These are phyloP conservation scores for Carallia pectinifolia DNA, from an alignment of 345 rosid species.

Conservation along the genomic window DNA sequence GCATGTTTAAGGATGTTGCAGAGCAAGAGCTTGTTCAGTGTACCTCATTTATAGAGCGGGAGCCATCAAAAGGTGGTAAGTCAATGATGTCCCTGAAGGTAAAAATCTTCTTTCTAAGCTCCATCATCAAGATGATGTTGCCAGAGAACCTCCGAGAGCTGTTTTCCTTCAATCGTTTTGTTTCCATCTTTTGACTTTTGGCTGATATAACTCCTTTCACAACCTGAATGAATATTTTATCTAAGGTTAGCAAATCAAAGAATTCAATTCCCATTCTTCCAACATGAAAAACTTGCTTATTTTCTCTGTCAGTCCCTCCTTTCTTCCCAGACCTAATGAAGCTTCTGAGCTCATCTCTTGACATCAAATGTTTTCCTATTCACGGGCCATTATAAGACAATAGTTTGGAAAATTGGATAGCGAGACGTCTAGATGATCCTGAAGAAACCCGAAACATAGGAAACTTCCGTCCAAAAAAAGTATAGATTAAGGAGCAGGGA, in stretches of 20 bases:
- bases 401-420: background rate
- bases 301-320: no score
- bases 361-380: no score
- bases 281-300: background rate
- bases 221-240: constrained; percentile 19
- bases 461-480: background rate
- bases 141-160: constrained; percentile 38
- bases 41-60: constrained; percentile 41
- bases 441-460: background rate
- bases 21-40: background rate
- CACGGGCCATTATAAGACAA: background rate
- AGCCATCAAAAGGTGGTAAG: constrained; percentile 49
- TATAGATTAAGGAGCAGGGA: background rate
- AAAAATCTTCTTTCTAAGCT: constrained; percentile 62
- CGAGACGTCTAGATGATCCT: background rate
- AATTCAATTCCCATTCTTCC: background rate
- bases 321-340: no score
- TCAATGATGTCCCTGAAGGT: constrained; percentile 68
- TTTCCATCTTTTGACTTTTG: constrained; percentile 36
- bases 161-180: constrained; percentile 26
- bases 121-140: constrained; percentile 50
- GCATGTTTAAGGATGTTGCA: background rate
- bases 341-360: no score
- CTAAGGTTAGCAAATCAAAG: background rate
- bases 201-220: constrained; percentile 28